A percentile compares a stretch with the other conserved stretches of the same genome.
phyloP scores from a whole-genome alignment of 768 basidiomycete genomes.

The Boletus sp. region DNA sequence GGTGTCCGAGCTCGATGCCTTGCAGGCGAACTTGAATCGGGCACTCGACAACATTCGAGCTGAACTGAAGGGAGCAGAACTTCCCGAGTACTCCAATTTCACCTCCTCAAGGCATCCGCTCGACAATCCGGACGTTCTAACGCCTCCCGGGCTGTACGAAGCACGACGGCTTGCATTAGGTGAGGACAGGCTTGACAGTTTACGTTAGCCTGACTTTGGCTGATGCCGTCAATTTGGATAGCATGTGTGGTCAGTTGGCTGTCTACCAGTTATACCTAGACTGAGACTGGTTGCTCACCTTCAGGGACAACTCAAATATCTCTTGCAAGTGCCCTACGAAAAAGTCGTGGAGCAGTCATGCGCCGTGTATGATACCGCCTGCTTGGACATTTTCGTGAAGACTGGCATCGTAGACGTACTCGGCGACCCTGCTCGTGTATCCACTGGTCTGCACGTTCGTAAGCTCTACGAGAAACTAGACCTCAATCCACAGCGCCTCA shows the following conservation, averaged over 20 bases:
- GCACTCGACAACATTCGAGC: neutral
- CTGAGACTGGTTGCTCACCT: neutral
- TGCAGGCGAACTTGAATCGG: neutral
- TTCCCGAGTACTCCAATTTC: neutral
- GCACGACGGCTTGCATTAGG: neutral
- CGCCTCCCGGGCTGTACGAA: neutral
- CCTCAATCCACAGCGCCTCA: neutral
- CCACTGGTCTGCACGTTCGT: neutral
- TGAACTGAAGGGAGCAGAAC: neutral
- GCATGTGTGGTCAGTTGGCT: neutral
- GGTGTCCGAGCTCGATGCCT: neutral
- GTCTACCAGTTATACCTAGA: neutral
- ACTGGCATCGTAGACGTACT: conserved; percentile 1
- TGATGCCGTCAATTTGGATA: neutral
- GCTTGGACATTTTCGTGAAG: neutral
- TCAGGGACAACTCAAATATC: conserved; percentile 5
- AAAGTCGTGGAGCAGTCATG: conserved; percentile 1
- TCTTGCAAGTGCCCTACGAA: conserved; percentile 3
- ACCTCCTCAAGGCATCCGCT: neutral
- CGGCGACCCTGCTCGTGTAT: neutral
- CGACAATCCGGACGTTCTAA: neutral
- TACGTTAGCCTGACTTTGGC: neutral
- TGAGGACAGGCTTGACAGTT: neutral
- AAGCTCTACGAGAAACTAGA: neutral
- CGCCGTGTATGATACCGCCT: conserved; percentile 3